A percentile compares a stretch with the other conserved stretches of the same genome.
These are phyloP conservation scores for Cutaneotrichosporon sp. DNA, from an alignment of 1,284 basidiomycete species.

Conservation along the genomic window DNA sequence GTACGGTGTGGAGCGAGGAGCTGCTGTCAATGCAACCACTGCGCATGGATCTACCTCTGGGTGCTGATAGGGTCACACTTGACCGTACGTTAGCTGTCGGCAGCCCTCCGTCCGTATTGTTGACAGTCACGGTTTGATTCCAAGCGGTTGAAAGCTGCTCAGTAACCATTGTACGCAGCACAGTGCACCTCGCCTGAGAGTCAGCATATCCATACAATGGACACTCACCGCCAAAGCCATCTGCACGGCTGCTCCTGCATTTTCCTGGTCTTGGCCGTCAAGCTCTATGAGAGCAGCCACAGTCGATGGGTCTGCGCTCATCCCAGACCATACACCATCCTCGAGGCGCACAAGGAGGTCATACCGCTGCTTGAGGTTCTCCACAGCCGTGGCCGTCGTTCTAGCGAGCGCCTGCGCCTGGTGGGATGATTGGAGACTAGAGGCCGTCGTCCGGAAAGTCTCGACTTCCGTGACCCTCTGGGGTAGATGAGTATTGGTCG, in stretches of 20 bases:
- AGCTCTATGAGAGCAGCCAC: not conserved
- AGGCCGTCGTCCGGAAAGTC: not conserved
- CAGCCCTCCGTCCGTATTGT: not conserved
- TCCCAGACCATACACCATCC: constrained; percentile 5
- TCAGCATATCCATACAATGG: not conserved
- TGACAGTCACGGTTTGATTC: constrained; percentile 22
- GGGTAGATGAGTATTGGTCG: not conserved
- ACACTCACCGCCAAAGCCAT: not conserved
- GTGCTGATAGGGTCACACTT: not conserved
- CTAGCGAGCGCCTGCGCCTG: not conserved
- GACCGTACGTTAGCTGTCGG: not conserved
- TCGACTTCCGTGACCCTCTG: not conserved
- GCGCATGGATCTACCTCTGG: not conserved
- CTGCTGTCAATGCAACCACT: not conserved
- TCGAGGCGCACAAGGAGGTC: not conserved
- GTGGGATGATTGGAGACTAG: not conserved
- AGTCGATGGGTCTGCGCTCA: not conserved
- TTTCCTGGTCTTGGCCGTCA: not conserved
- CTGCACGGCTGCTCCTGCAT: not conserved
- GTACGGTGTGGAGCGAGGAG: not conserved
- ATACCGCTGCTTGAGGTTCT: not conserved
- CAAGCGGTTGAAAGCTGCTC: constrained; percentile 31
- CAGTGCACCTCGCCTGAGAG: not conserved
- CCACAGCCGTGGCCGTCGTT: not conserved
- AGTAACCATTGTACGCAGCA: constrained; percentile 9